phyloP scores from a whole-genome alignment of 2,329 filamentous ascomycete species.

The Colletotrichum truncatum region DNA sequence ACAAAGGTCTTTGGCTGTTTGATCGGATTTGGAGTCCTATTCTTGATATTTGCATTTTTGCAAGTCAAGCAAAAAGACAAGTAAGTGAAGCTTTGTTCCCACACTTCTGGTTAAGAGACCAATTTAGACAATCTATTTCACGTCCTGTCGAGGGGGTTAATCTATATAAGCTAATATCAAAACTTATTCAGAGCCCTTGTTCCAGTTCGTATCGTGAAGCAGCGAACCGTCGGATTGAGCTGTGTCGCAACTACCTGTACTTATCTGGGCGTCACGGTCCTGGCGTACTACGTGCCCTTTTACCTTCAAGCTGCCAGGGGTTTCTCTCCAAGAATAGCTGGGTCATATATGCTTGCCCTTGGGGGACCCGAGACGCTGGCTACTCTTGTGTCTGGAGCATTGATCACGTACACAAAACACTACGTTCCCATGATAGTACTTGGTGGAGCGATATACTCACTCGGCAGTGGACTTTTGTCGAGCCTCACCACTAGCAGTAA shows the following conservation, averaged over 20 bases:
- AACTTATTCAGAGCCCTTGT: background rate
- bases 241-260: background rate
- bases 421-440: background rate
- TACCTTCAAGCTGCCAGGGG: background rate
- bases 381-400: background rate
- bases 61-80: background rate
- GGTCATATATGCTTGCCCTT: background rate
- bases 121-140: background rate
- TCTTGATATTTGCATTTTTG: background rate
- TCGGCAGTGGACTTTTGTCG: background rate
- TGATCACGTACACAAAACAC: background rate
- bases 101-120: background rate
- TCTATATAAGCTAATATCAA: background rate
- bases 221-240: background rate
- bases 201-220: background rate
- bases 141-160: background rate
- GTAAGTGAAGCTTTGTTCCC: background rate
- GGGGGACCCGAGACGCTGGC: background rate
- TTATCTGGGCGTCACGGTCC: background rate
- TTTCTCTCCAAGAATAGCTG: background rate
- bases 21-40: background rate
- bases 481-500: background rate
- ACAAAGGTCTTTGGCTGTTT: background rate
- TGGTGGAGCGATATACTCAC: background rate
- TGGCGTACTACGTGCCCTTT: background rate